A percentile compares a stretch with the other conserved stretches of the same genome.
Conservation (phyloP, 2,329 filamentous ascomycete genomes). For the Phaeosphaeriaceae sp. region DNA sequence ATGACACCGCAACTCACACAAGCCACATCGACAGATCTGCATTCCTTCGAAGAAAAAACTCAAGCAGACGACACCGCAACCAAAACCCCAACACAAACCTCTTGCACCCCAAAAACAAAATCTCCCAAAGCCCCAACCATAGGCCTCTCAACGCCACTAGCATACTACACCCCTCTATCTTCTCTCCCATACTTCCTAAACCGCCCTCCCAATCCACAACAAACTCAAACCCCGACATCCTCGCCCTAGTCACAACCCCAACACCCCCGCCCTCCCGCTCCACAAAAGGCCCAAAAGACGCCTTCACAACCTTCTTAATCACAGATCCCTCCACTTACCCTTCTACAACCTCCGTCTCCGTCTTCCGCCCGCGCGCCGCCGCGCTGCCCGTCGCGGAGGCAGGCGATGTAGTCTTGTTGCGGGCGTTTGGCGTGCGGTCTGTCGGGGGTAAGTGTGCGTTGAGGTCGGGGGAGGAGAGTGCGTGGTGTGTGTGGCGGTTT, state of each 20-base stretch:
- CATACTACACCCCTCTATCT: constrained; percentile 55
- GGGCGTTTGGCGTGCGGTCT: constrained; percentile 52
- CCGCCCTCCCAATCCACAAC: constrained; percentile 44
- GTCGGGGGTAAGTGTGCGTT: constrained; percentile 45
- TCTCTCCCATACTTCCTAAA: constrained; percentile 51
- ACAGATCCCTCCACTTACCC: constrained; percentile 47
- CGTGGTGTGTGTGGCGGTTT: constrained; percentile 57
- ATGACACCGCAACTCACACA: constrained; percentile 50
- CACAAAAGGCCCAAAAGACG: constrained; percentile 52
- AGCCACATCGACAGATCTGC: constrained; percentile 23
- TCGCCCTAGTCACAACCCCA: constrained; percentile 51
- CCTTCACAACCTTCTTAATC: constrained; percentile 51
- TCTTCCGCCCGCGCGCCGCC: constrained; percentile 53
- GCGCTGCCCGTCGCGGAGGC: constrained; percentile 49
- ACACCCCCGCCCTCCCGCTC: constrained; percentile 46
- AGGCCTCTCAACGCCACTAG: constrained; percentile 49
- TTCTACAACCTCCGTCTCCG: constrained; percentile 40
- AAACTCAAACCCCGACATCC: constrained; percentile 48
- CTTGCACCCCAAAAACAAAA: constrained; percentile 4
- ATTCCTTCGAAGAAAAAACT: constrained; percentile 28
- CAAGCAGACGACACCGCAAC: constrained; percentile 12
- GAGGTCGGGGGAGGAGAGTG: constrained; percentile 51
- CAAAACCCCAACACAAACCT: not conserved
- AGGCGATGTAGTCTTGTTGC: constrained; percentile 55
- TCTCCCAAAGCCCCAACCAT: constrained; percentile 27